Evolutionary conservation across 169 alveolate genomes (phyloP).

Genomic region (Plasmodium knowlesi): DNA sequence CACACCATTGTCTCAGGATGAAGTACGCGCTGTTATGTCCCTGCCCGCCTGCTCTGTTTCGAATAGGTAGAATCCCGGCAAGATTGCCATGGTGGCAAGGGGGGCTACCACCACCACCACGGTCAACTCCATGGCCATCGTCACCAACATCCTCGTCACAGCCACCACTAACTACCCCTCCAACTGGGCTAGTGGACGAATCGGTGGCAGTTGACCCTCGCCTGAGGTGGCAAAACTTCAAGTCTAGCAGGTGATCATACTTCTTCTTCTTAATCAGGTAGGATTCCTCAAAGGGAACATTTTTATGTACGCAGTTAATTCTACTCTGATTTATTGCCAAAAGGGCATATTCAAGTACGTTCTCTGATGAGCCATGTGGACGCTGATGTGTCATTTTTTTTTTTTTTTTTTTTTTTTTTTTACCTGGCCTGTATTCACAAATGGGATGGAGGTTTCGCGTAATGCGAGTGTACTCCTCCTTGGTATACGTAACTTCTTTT

Average conservation of each 20-base stretch:
- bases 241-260: constrained; percentile 13
- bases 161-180: not conserved
- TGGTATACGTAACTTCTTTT: not conserved
- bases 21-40: constrained; percentile 22
- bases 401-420: too few species aligned
- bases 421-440: not conserved
- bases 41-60: not conserved
- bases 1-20: constrained; percentile 40
- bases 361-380: constrained; percentile 7
- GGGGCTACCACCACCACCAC: not conserved
- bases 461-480: not conserved
- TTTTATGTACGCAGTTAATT: constrained; percentile 18
- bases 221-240: constrained; percentile 42
- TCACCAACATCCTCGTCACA: not conserved
- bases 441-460: not conserved
- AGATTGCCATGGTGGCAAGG: not conserved
- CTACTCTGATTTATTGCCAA: constrained; percentile 21
- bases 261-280: constrained; percentile 50
- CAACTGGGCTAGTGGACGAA: not conserved
- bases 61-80: not conserved
- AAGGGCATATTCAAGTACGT: constrained; percentile 20
- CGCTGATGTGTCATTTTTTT: not conserved
- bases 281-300: constrained; percentile 60
- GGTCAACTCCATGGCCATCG: not conserved
- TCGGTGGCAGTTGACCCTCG: not conserved